Evolutionary conservation across 164 flowering plant species (phyloP).

Genomic region (Stephania yunnanensis): DNA sequence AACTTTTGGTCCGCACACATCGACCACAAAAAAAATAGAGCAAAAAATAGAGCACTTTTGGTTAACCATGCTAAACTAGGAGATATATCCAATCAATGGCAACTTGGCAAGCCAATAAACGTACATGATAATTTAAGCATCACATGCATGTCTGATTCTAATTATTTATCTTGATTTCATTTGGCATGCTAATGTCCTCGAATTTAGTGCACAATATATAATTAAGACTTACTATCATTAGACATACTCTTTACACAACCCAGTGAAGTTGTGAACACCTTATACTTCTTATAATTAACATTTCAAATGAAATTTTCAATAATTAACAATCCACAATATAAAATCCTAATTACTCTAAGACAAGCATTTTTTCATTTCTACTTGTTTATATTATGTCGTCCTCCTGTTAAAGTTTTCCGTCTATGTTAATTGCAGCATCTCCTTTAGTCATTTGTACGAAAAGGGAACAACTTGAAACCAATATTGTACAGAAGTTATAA

Average conservation of each 20-base stretch:
- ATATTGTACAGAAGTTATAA: too few species aligned
- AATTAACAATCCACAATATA: not conserved
- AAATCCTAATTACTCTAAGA: not conserved
- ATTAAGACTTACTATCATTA: not conserved
- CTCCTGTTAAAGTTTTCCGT: not conserved
- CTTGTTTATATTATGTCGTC: not conserved
- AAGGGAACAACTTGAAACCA: too few species aligned
- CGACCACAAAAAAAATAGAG: not conserved
- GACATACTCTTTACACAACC: not conserved
- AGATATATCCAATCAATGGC: too few species aligned
- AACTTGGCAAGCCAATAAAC: too few species aligned
- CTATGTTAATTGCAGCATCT: too few species aligned
- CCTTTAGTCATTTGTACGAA: too few species aligned
- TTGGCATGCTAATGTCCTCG: not conserved
- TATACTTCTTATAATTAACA: too few species aligned
- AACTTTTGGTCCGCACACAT: too few species aligned
- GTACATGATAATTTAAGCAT: not conserved
- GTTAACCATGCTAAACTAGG: too few species aligned
- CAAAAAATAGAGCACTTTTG: too few species aligned
- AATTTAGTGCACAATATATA: not conserved
- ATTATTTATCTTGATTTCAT: not conserved
- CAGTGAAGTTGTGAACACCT: too few species aligned
- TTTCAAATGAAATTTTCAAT: not conserved
- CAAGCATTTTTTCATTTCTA: not conserved
- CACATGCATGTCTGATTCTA: not conserved